Conservation (phyloP, 306 rosid genomes). For the Glycine soja region DNA sequence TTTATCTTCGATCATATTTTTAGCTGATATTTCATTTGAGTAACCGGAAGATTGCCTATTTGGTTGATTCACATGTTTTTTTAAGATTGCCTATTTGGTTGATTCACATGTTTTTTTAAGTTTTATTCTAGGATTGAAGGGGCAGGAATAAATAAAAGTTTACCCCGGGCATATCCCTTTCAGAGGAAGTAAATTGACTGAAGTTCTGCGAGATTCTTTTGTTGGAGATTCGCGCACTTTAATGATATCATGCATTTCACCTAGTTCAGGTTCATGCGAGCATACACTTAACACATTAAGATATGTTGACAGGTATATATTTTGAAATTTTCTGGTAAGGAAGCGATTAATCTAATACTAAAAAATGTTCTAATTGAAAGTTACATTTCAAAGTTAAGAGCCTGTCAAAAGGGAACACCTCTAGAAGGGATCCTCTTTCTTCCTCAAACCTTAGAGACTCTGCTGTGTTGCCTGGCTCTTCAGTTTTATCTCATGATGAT, state of each 20-base stretch:
- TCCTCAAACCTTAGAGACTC: slow-evolving; percentile 71
- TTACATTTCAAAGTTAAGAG: slow-evolving; percentile 71
- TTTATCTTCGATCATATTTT: slow-evolving; percentile 22
- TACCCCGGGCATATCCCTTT: slow-evolving; percentile 90
- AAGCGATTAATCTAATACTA: slow-evolving; percentile 37
- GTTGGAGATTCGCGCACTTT: slow-evolving; percentile 88
- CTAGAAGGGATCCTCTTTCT: slow-evolving; percentile 67
- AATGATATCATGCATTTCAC: slow-evolving; percentile 91
- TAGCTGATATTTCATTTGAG: slow-evolving; percentile 36
- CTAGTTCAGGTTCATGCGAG: slow-evolving; percentile 88
- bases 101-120: slow-evolving; percentile 9
- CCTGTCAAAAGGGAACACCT: slow-evolving; percentile 71
- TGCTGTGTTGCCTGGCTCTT: slow-evolving; percentile 60
- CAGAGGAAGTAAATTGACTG: slow-evolving; percentile 91
- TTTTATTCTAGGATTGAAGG: slow-evolving; percentile 78
- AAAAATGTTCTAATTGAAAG: slow-evolving; percentile 32
- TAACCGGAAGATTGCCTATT: slow-evolving; percentile 16
- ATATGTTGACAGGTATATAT: slow-evolving; percentile 80
- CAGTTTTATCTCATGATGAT: slow-evolving; percentile 53
- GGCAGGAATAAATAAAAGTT: slow-evolving; percentile 89
- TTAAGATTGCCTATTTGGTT: slow-evolving; percentile 25
- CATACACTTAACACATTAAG: slow-evolving; percentile 88
- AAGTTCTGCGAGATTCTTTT: slow-evolving; percentile 88
- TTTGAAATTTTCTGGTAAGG: slow-evolving; percentile 19
- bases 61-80: too few species aligned